phyloP scores from a whole-genome alignment of 2,329 filamentous ascomycete genomes.

The Aureobasidium sp. region DNA sequence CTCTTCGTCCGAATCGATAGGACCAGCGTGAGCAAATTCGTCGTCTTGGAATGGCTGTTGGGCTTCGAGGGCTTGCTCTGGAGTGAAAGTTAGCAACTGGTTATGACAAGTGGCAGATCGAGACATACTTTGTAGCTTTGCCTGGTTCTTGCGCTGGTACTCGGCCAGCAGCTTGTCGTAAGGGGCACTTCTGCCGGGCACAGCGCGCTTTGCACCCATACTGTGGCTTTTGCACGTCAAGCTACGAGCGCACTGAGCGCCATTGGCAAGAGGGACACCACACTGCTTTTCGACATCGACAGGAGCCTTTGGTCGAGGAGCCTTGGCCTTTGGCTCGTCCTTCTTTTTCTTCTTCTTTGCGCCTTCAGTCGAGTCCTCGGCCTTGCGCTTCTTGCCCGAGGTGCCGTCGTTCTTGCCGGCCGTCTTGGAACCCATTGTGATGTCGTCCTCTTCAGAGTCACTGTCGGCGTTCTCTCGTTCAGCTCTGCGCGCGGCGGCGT shows the following conservation, averaged over 20 bases:
- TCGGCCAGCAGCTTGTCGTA: conserved; percentile 75
- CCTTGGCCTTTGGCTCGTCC: conserved; percentile 49
- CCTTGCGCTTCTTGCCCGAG: conserved; percentile 42
- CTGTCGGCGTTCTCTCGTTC: conserved; percentile 29
- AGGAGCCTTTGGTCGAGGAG: conserved; percentile 76
- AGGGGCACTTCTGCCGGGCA: conserved; percentile 75
- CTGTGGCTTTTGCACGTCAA: conserved; percentile 86
- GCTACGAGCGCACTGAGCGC: conserved; percentile 76
- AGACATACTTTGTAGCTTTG: conserved; percentile 79
- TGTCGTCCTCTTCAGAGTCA: conserved; percentile 18
- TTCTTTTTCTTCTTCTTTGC: conserved; percentile 71
- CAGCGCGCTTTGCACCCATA: conserved; percentile 87
- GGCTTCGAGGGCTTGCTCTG: conserved; percentile 88
- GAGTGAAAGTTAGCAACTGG: background rate
- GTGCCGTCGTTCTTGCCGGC: conserved; percentile 33
- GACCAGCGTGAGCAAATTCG: conserved; percentile 64
- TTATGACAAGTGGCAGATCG: conserved; percentile 12
- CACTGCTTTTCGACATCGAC: conserved; percentile 92
- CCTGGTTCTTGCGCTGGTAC: conserved; percentile 90
- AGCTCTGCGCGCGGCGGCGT: conserved; percentile 41
- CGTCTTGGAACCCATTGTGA: conserved; percentile 30
- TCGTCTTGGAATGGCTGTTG: conserved; percentile 84
- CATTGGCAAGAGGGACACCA: conserved; percentile 76
- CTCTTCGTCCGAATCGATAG: conserved; percentile 92
- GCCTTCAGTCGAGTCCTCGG: conserved; percentile 56